phyloP scores from a whole-genome alignment of 2,329 filamentous ascomycete species.

The Cytospora schulzeri region DNA sequence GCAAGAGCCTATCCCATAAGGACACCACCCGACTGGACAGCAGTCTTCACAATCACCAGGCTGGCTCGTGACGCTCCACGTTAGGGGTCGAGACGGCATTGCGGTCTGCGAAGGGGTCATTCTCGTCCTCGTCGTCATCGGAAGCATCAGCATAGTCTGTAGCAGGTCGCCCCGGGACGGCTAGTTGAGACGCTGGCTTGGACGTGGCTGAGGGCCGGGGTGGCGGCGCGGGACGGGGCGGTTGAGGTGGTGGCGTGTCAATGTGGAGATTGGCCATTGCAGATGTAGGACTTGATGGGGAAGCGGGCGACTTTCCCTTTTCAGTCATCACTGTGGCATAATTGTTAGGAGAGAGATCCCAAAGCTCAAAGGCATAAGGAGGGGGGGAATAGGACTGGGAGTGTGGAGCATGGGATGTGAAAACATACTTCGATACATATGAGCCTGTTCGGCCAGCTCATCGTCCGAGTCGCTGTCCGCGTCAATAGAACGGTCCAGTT shows the following conservation, averaged over 20 bases:
- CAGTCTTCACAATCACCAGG: conserved; percentile 34
- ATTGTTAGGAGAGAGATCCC: not conserved
- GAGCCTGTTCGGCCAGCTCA: conserved; percentile 67
- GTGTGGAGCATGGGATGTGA: conserved; percentile 25
- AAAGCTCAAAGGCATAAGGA: not conserved
- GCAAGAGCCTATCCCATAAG: not conserved
- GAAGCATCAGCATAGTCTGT: conserved; percentile 56
- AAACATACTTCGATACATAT: conserved; percentile 61
- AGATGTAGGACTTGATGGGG: conserved; percentile 43
- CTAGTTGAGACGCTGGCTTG: conserved; percentile 54
- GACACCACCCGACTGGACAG: not conserved
- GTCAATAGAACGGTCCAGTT: conserved; percentile 84
- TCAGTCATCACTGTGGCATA: conserved; percentile 52
- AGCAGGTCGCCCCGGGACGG: conserved; percentile 44
- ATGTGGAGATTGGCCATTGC: conserved; percentile 51
- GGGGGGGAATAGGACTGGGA: not conserved
- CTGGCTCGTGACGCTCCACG: conserved; percentile 42
- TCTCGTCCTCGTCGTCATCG: conserved; percentile 64
- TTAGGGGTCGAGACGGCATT: conserved; percentile 61
- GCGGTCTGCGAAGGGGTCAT: conserved; percentile 83
- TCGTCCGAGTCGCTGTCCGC: conserved; percentile 73
- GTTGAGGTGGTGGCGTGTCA: conserved; percentile 39
- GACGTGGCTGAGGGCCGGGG: conserved; percentile 49
- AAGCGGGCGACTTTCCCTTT: conserved; percentile 52
- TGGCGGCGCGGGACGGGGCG: conserved; percentile 47